Evolutionary conservation across 768 basidiomycete species (phyloP).

Genomic region (Boletus speciosus): DNA sequence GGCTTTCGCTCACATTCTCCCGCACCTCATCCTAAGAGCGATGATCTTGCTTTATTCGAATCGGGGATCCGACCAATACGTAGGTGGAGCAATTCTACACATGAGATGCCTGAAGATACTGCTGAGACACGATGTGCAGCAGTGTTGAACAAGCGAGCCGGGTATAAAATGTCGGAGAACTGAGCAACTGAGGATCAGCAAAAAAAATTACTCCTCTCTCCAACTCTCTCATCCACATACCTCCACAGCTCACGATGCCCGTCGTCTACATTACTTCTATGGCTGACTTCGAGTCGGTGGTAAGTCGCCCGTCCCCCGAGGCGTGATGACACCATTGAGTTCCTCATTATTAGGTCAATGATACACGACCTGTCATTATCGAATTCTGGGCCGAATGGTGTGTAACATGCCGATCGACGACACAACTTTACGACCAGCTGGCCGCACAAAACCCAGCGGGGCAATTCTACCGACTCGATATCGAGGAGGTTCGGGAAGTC

Average conservation of each 20-base stretch:
- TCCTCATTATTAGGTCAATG: constrained; percentile 15
- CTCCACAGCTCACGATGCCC: constrained; percentile 19
- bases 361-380: constrained; percentile 23
- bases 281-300: constrained; percentile 24
- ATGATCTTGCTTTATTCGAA: constrained; percentile 16
- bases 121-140: constrained; percentile 15
- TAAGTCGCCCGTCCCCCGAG: constrained; percentile 7
- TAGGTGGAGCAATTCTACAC: constrained; percentile 19
- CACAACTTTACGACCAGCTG: constrained; percentile 23
- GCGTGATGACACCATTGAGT: constrained; percentile 7
- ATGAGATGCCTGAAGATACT: constrained; percentile 10
- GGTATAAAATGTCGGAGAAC: constrained; percentile 25
- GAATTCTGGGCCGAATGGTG: constrained; percentile 35
- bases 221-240: constrained; percentile 12
- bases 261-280: constrained; percentile 25
- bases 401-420: constrained; percentile 18
- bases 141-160: constrained; percentile 18
- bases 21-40: constrained; percentile 12
- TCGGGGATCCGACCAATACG: constrained; percentile 22
- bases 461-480: constrained; percentile 31
- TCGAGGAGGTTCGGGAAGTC: constrained; percentile 27
- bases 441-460: constrained; percentile 26
- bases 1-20: constrained; percentile 19
- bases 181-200: constrained; percentile 12
- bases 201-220: constrained; percentile 10